Conservation (phyloP, 2,329 filamentous ascomycete genomes). For the Ascomycota sp. region DNA sequence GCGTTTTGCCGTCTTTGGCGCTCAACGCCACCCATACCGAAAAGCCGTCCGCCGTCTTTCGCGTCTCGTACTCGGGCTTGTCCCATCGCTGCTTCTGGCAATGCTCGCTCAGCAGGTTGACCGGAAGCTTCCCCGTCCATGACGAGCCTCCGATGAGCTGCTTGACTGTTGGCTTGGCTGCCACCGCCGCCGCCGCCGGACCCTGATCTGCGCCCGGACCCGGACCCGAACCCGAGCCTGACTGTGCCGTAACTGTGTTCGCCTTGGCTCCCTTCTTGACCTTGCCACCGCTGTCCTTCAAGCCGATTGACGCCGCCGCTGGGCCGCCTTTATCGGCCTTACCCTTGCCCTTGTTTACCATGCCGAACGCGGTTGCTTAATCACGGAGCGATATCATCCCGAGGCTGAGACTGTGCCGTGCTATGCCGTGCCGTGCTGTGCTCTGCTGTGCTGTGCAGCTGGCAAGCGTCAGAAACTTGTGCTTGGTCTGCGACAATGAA, state of each 20-base stretch:
- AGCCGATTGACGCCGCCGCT: slow-evolving; percentile 18
- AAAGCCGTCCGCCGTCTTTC: slow-evolving; percentile 52
- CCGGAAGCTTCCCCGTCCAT: slow-evolving; percentile 92
- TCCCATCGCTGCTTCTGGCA: slow-evolving; percentile 95
- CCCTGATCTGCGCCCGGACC: no score
- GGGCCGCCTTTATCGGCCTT: slow-evolving; percentile 20
- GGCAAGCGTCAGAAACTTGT: no score
- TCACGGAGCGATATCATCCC: background rate
- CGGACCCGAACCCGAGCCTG: no score
- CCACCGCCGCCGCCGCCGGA: no score
- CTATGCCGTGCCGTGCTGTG: no score
- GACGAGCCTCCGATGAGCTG: slow-evolving; percentile 85
- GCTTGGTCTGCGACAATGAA: no score
- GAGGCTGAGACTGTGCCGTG: no score
- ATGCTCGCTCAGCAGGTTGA: slow-evolving; percentile 83
- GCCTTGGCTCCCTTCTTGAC: slow-evolving; percentile 19
- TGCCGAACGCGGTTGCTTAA: no score
- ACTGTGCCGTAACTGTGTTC: slow-evolving; percentile 7
- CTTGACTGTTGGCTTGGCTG: slow-evolving; percentile 44
- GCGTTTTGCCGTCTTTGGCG: slow-evolving; percentile 60
- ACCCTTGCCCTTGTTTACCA: slow-evolving; percentile 34
- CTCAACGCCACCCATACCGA: slow-evolving; percentile 67
- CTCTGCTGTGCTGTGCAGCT: no score
- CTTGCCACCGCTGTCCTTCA: slow-evolving; percentile 26
- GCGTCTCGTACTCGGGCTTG: slow-evolving; percentile 76